Evolutionary conservation across 2,329 filamentous ascomycete species (phyloP), one percentile per base, ranked within the genome.

Genomic region (Pestalotiopsis sp.): DNA sequence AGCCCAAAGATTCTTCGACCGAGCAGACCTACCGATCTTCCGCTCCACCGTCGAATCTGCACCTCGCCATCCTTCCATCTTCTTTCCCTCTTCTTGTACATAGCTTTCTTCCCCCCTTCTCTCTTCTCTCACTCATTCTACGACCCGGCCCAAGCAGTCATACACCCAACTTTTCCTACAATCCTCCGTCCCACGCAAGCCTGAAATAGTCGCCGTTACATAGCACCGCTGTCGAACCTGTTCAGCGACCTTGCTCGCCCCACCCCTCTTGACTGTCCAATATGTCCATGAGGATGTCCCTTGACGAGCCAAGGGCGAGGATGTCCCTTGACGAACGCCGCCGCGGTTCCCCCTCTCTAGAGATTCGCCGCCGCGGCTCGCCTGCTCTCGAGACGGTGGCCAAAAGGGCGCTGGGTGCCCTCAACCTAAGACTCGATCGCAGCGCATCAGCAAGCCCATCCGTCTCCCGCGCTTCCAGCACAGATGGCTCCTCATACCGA

Each of bases 361-460:
- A 35, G 30, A 75, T 75, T n/a, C 71, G 83, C 63, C 85, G 84
- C 74, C 82, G 84, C 72, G 83, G 83, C 68, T 92, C 91, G 44
- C 90, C 91, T n/a, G 88, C 90, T 64, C 89, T 89, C 48, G 88
- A 89, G 73, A 80, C 84, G 20, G 83, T 86, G 20, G 91, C 91
- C 6, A 86, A 85, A n/a, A 84, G 86, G 52, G 88, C 91, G 67
- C 82, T 92, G 67, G 85, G 88, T 55, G 82, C 87, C 56, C 58
- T 35, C 9, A 85, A 85, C 58, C 84, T 87, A 13, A 82, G 85
- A 67, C 83, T 91, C 66, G 85, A 89, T 65, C 89, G 91, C 70
- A 90, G 87, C 71, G 80, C 92, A 40, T 94, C 90, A 1, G 85
- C 84, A 17, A 83, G 86, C 14, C 89, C 88, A 17, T 87, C 89